Percentiles rank a stretch among this genome's conserved stretches.
Evolutionary conservation across 2,329 filamentous ascomycete genomes (phyloP).

Genomic region (Exophiala lecanii-corni): DNA sequence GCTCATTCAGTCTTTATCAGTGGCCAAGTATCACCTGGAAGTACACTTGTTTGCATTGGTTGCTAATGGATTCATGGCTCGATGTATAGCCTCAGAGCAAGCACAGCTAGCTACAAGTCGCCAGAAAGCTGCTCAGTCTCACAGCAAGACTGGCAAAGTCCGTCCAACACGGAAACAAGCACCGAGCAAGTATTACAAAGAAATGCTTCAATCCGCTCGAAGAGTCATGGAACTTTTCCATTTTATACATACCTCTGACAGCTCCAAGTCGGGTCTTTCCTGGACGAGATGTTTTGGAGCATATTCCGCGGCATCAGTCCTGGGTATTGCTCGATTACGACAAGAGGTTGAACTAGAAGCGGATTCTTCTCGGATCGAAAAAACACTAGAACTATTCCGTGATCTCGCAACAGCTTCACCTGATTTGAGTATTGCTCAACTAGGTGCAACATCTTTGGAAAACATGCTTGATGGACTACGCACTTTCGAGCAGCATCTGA

Average conservation of each 20-base stretch:
- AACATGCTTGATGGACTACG: conserved; percentile 7
- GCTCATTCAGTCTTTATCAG: conserved; percentile 2
- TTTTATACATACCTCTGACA: conserved; percentile 11
- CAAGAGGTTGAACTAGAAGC: conserved; percentile 15
- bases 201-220: conserved; percentile 14
- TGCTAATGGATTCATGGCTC: conserved; percentile 10
- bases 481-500: conserved; percentile 1
- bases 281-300: conserved; percentile 21
- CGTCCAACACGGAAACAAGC: conserved; percentile 8
- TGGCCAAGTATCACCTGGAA: conserved; percentile 17
- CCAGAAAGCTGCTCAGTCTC: neutral
- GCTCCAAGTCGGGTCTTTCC: conserved; percentile 6
- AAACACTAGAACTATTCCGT: conserved; percentile 9
- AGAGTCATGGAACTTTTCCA: conserved; percentile 16
- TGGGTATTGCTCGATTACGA: conserved; percentile 17
- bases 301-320: conserved; percentile 13
- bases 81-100: conserved; percentile 1
- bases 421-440: conserved; percentile 3
- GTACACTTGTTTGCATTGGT: conserved; percentile 17
- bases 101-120: conserved; percentile 1
- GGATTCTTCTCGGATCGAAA: conserved; percentile 12
- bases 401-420: conserved; percentile 3
- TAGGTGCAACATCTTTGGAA: conserved; percentile 5
- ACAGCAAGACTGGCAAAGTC: conserved; percentile 1
- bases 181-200: conserved; percentile 3